Conservation (phyloP, 164 flowering plant species). For the Protea cynaroides region DNA sequence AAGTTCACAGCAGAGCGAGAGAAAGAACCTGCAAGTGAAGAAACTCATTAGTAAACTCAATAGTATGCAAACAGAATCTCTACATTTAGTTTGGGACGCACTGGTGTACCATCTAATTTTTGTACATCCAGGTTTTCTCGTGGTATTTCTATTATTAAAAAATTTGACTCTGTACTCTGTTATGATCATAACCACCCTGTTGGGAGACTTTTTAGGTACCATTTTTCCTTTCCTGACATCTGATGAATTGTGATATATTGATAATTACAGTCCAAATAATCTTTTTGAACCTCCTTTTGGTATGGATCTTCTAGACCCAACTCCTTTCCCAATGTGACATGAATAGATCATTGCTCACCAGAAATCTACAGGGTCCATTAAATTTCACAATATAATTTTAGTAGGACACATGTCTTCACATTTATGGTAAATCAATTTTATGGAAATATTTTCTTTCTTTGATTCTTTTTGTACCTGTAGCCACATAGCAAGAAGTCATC, state of each 20-base stretch:
- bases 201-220: background rate
- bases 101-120: background rate
- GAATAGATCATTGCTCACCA: no score
- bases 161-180: background rate
- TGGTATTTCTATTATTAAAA: background rate
- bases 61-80: no score
- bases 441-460: background rate
- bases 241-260: no score
- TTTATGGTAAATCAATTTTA: background rate
- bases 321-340: no score
- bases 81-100: background rate
- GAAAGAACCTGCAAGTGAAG: constrained; percentile 64
- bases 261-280: no score
- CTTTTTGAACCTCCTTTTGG: no score
- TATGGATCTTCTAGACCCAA: no score
- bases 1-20: constrained; percentile 90
- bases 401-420: no score
- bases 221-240: no score
- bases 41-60: background rate
- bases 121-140: background rate
- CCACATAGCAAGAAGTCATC: constrained; percentile 86
- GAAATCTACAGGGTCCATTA: no score
- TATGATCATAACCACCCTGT: no score
- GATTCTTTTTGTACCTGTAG: constrained; percentile 53
- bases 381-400: no score